Base-by-base conservation (phyloP, 768 basidiomycete genomes). In the Xerocomellus intermedius region DNA sequence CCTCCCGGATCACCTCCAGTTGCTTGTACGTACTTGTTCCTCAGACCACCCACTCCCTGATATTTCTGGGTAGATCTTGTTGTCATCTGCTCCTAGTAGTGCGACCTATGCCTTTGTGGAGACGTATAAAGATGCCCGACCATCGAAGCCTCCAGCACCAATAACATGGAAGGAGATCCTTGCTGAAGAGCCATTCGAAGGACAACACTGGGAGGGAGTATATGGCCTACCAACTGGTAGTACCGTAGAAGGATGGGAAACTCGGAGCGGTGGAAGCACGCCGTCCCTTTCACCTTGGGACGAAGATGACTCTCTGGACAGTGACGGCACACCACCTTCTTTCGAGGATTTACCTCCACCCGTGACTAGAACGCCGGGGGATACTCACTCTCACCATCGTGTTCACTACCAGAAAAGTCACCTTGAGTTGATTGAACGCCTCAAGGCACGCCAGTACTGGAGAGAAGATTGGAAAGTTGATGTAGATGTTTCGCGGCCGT, bases 141-240 rank as follows among this genome's bases (percentile, higher is more conserved):
- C 63, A 24, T 33, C 56, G 0, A 46, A 62, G 42, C 53, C 59
- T 8, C 75, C 65, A 8, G 67, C 74, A 4, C 62, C 75, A 1
- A 69, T 91, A 8, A 89, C 87, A 4, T 94, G 91, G 91, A 75
- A 78, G 55, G 79, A 83, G n/a, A 92, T 94, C 48, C 77, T 93
- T 16, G 80, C 80, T 1, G 90, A 91, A 62, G 91, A 92, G 53
- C 89, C 90, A 4, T 88, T 90, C 57, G 87, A 92, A 69, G 91
- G 88, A 16, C 84, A 92, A 57, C 91, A 92, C 63, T 92, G 90
- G 90, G 81, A 89, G 64, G 87, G 87, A 1, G 81, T 81, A n/a
- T 82, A 82, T 57, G 85, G 77, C 8, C 67, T 77, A 24, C 79
- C 80, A 26, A 68, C 75, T n/a, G 80, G 83, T 28, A 74, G 71